Conservation (phyloP, 2,329 filamentous ascomycete species). For the Akanthomyces muscarius region DNA sequence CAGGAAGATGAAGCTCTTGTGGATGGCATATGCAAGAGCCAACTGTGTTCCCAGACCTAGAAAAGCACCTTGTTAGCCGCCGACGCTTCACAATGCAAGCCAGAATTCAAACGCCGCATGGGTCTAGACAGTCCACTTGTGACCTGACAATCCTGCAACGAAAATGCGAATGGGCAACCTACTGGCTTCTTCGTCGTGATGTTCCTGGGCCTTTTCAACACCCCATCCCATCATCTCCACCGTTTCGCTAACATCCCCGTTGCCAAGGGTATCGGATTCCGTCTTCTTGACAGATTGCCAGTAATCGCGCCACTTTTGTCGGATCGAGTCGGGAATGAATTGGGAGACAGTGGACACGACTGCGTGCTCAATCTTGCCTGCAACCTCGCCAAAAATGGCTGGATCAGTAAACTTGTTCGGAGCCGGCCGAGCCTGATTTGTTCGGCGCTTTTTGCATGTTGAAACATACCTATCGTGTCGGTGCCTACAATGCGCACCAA, state of each 20-base stretch:
- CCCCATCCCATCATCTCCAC: conserved; percentile 55
- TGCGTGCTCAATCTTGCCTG: conserved; percentile 62
- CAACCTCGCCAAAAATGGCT: neutral
- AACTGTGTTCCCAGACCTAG: conserved; percentile 72
- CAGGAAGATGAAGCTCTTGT: conserved; percentile 96
- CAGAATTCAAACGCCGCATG: neutral
- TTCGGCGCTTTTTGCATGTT: neutral
- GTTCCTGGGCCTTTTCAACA: conserved; percentile 59
- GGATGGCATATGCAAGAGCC: conserved; percentile 89
- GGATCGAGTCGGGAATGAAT: conserved; percentile 56
- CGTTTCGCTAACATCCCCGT: conserved; percentile 41
- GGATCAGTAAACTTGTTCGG: neutral
- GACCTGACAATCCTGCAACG: neutral
- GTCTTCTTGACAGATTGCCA: conserved; percentile 44
- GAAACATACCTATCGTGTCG: conserved; percentile 69
- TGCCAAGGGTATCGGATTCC: conserved; percentile 40
- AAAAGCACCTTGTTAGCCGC: conserved; percentile 23
- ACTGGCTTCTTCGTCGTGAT: conserved; percentile 68
- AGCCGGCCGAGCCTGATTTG: neutral
- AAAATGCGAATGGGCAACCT: conserved; percentile 39
- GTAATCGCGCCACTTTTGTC: conserved; percentile 50
- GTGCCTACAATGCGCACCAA: conserved; percentile 79
- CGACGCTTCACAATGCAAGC: neutral
- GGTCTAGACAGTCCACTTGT: neutral
- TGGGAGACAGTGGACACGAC: conserved; percentile 57